Percentiles rank a stretch among this genome's conserved stretches.
Conservation (phyloP, 2,329 filamentous ascomycete genomes). For the Sporothrix schenckii region DNA sequence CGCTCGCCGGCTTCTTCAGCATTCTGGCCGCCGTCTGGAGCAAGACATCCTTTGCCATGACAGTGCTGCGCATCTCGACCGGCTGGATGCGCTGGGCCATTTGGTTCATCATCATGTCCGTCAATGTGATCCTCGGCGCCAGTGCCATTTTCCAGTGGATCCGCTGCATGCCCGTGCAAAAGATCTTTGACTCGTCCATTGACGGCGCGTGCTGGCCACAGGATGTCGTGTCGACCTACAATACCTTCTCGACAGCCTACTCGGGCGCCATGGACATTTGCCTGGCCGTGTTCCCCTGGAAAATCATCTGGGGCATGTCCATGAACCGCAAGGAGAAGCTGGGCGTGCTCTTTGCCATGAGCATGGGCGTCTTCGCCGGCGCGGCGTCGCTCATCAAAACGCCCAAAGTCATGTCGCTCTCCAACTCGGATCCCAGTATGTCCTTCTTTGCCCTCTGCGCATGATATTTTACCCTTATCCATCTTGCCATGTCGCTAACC, state of each 20-base stretch:
- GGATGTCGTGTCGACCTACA: slow-evolving; percentile 39
- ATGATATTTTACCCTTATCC: background rate
- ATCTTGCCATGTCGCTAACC: too few relatives aligned
- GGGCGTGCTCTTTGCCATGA: slow-evolving; percentile 49
- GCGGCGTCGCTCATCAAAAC: slow-evolving; percentile 29
- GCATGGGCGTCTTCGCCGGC: slow-evolving; percentile 46
- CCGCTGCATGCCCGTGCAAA: slow-evolving; percentile 41
- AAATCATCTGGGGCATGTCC: slow-evolving; percentile 46
- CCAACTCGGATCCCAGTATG: slow-evolving; percentile 27
- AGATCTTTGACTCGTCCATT: slow-evolving; percentile 39
- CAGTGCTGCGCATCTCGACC: slow-evolving; percentile 43
- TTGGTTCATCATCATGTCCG: slow-evolving; percentile 44
- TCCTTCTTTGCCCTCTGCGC: background rate
- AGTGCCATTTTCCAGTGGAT: slow-evolving; percentile 41
- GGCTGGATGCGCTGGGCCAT: slow-evolving; percentile 39
- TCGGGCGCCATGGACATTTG: slow-evolving; percentile 18
- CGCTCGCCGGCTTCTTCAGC: slow-evolving; percentile 39
- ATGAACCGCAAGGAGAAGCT: slow-evolving; percentile 49
- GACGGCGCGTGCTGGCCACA: slow-evolving; percentile 43
- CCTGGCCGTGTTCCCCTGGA: slow-evolving; percentile 48
- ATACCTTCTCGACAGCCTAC: slow-evolving; percentile 42
- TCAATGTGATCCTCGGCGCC: slow-evolving; percentile 39
- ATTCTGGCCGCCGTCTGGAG: slow-evolving; percentile 43
- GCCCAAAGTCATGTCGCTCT: slow-evolving; percentile 17
- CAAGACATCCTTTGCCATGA: slow-evolving; percentile 48